A percentile compares a stretch with the other conserved stretches of the same genome.
These are phyloP conservation scores for Sicyos baderoa DNA, from an alignment of 306 rosid species.

Conservation along the genomic window DNA sequence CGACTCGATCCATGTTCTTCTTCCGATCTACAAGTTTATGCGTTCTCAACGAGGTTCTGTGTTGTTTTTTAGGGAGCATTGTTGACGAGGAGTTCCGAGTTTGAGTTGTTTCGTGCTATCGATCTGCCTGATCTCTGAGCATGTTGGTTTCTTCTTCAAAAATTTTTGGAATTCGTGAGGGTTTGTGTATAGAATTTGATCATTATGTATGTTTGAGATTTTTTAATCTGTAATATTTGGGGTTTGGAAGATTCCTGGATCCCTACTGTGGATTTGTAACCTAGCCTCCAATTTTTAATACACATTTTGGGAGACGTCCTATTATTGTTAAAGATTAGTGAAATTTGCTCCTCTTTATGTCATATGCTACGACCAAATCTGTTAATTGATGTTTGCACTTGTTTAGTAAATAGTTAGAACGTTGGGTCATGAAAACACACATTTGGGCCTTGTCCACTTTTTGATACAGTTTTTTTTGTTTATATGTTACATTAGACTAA, in stretches of 20 bases:
- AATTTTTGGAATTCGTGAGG: neutral
- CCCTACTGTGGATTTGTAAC: neutral
- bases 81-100: neutral
- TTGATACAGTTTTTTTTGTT: no score
- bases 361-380: neutral
- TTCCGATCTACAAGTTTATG: conserved; percentile 31
- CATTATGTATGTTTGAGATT: neutral
- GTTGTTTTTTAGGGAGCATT: neutral
- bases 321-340: neutral
- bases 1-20: conserved; percentile 16
- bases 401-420: neutral
- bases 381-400: neutral
- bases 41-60: conserved; percentile 18
- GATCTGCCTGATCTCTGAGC: conserved; percentile 13
- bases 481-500: no score
- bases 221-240: neutral
- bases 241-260: neutral
- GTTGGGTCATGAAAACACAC: neutral
- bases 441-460: no score
- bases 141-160: conserved; percentile 29
- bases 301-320: no score
- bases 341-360: neutral
- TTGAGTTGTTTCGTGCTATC: conserved; percentile 4
- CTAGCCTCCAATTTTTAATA: neutral
- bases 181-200: neutral